A percentile compares a stretch with the other conserved stretches of the same genome.
Evolutionary conservation across 345 rosid species (phyloP).

Genomic region (Citrus australasica): DNA sequence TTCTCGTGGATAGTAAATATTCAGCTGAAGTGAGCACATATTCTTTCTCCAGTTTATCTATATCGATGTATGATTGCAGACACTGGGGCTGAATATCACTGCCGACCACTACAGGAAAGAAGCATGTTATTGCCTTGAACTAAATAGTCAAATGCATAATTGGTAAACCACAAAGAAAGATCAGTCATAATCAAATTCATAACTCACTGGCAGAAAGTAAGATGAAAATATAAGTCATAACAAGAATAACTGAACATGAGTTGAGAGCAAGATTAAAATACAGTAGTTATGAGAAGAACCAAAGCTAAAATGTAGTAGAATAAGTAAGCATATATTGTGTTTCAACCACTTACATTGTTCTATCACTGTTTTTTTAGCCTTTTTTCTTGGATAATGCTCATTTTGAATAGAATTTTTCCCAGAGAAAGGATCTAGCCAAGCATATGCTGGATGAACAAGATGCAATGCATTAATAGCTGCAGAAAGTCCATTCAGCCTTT

Average conservation of each 20-base stretch:
- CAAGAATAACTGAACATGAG: neutral
- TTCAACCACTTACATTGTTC: slow-evolving; percentile 45
- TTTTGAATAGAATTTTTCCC: slow-evolving; percentile 36
- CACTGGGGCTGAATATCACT: slow-evolving; percentile 40
- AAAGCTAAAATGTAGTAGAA: slow-evolving; percentile 2
- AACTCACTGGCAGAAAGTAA: neutral
- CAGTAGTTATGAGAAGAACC: neutral
- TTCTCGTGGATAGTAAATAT: slow-evolving; percentile 66
- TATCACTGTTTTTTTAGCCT: slow-evolving; percentile 52
- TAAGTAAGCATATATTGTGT: slow-evolving; percentile 5
- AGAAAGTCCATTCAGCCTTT: slow-evolving; percentile 86
- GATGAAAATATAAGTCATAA: neutral
- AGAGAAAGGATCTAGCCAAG: slow-evolving; percentile 74
- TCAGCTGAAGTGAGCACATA: slow-evolving; percentile 81
- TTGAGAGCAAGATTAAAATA: neutral
- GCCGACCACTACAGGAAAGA: slow-evolving; percentile 35
- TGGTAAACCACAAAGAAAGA: slow-evolving; percentile 4
- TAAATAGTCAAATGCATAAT: slow-evolving; percentile 8
- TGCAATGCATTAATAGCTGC: slow-evolving; percentile 84
- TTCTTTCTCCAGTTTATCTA: slow-evolving; percentile 71
- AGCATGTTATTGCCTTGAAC: slow-evolving; percentile 12
- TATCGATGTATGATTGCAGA: slow-evolving; percentile 48
- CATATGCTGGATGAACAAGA: slow-evolving; percentile 79
- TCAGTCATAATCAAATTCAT: neutral
- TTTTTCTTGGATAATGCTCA: slow-evolving; percentile 64